These are phyloP conservation scores for Aspergillus proliferans DNA, from an alignment of 2,329 filamentous ascomycete genomes.

Conservation along the genomic window DNA sequence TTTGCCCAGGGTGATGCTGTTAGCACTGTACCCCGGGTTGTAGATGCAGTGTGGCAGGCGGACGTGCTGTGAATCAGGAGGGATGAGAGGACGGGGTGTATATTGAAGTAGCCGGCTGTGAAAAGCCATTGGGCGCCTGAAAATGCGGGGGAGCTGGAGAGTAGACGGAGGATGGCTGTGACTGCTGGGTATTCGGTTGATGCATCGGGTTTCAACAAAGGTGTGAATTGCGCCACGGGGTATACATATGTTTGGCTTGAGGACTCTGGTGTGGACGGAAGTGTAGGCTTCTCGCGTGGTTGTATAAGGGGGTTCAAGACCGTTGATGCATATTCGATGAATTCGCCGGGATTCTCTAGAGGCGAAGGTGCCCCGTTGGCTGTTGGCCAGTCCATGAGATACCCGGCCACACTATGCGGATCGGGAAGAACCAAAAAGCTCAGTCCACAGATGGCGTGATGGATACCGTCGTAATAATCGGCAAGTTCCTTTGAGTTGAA, in stretches of 20 bases:
- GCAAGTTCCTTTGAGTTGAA: conserved; percentile 75
- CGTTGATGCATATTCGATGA: conserved; percentile 62
- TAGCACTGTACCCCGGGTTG: conserved; percentile 67
- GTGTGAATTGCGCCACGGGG: conserved; percentile 79
- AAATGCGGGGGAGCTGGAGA: conserved; percentile 57
- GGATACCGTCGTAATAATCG: conserved; percentile 73
- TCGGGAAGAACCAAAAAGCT: conserved; percentile 71
- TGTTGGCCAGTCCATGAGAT: conserved; percentile 64
- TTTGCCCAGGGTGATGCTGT: conserved; percentile 92
- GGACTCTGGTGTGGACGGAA: conserved; percentile 17
- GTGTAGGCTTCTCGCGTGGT: conserved; percentile 33
- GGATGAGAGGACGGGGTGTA: conserved; percentile 73
- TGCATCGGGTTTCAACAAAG: conserved; percentile 68
- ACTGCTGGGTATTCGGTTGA: conserved; percentile 87
- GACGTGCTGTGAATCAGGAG: conserved; percentile 67
- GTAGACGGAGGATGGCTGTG: conserved; percentile 63
- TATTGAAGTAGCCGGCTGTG: conserved; percentile 98
- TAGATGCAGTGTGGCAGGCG: conserved; percentile 21
- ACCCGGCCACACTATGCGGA: conserved; percentile 38
- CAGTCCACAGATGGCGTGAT: conserved; percentile 68
- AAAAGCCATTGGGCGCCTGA: conserved; percentile 80
- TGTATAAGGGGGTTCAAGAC: conserved; percentile 63
- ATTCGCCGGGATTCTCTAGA: conserved; percentile 61
- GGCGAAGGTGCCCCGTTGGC: conserved; percentile 71
- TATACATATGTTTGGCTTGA: conserved; percentile 69